Evolutionary conservation across 2,329 filamentous ascomycete genomes (phyloP).

Genomic region (Coniella lustricola): DNA sequence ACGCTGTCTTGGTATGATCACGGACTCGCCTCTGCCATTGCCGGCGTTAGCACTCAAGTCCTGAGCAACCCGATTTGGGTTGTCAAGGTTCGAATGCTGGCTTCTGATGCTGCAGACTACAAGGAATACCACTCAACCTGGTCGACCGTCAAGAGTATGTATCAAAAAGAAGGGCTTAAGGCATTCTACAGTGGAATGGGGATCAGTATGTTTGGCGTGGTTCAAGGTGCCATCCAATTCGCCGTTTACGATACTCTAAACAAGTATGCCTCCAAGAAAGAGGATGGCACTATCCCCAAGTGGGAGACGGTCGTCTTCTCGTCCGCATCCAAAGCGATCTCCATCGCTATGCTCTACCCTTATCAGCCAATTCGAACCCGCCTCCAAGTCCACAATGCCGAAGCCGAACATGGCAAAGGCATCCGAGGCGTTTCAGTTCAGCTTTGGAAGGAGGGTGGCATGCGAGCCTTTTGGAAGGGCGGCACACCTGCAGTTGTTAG

Average conservation of each 20-base stretch:
- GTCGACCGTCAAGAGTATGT: conserved; percentile 61
- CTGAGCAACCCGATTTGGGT: conserved; percentile 97
- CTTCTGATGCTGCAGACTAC: conserved; percentile 63
- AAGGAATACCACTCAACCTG: conserved; percentile 78
- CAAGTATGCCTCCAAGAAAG: conserved; percentile 35
- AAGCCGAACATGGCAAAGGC: conserved; percentile 64
- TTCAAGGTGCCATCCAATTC: conserved; percentile 91
- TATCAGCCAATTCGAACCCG: conserved; percentile 88
- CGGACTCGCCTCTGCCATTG: conserved; percentile 66
- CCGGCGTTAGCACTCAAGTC: conserved; percentile 68
- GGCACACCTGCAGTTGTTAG: conserved; percentile 82
- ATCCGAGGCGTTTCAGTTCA: conserved; percentile 62
- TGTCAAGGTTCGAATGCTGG: conserved; percentile 94
- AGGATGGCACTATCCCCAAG: conserved; percentile 48
- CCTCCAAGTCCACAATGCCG: conserved; percentile 82
- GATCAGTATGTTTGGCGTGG: conserved; percentile 78
- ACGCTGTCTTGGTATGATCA: conserved; percentile 61
- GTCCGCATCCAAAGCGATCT: conserved; percentile 75
- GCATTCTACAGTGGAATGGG: conserved; percentile 87
- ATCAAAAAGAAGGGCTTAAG: conserved; percentile 60
- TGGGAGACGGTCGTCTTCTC: conserved; percentile 76
- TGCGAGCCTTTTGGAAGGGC: conserved; percentile 84
- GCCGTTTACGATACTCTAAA: conserved; percentile 78
- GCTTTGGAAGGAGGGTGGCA: conserved; percentile 73
- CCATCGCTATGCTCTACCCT: conserved; percentile 85